phyloP scores from a whole-genome alignment of 495 filamentous ascomycete species.

The Neurospora sp. region DNA sequence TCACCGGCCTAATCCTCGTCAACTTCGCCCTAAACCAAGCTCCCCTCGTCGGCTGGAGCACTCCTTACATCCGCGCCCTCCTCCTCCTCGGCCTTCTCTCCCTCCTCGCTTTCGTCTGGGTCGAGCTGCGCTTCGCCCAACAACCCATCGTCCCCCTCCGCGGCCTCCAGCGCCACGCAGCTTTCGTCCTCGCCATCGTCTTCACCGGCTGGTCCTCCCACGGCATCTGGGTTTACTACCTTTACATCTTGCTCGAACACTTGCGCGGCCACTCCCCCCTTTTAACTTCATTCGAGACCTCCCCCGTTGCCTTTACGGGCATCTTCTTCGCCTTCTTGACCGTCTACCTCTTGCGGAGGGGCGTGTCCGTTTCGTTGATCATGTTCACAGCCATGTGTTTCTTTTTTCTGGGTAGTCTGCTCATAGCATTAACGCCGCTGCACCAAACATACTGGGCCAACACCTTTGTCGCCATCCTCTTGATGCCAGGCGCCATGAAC shows the following conservation, averaged over 20 bases:
- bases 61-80: constrained; percentile 36
- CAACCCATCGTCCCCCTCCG: constrained; percentile 46
- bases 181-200: constrained; percentile 44
- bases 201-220: constrained; percentile 50
- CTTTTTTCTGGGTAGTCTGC: constrained; percentile 28
- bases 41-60: constrained; percentile 45
- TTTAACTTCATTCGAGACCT: constrained; percentile 18
- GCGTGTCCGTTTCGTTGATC: constrained; percentile 28
- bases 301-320: constrained; percentile 27
- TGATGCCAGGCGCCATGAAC: constrained; percentile 51
- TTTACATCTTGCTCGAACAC: constrained; percentile 41
- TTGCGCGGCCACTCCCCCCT: constrained; percentile 37
- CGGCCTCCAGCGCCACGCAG: constrained; percentile 36
- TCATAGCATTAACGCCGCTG: constrained; percentile 36
- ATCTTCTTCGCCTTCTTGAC: constrained; percentile 28
- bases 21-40: constrained; percentile 54
- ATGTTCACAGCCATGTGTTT: constrained; percentile 37
- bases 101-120: constrained; percentile 36
- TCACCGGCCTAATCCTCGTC: constrained; percentile 44
- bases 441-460: constrained; percentile 50
- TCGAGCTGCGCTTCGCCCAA: constrained; percentile 29
- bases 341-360: constrained; percentile 30
- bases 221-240: constrained; percentile 50
- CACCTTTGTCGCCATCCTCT: constrained; percentile 41
- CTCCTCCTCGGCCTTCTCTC: constrained; percentile 44